Base-by-base conservation (phyloP, 345 rosid species). In the Rhizophora mangle region DNA sequence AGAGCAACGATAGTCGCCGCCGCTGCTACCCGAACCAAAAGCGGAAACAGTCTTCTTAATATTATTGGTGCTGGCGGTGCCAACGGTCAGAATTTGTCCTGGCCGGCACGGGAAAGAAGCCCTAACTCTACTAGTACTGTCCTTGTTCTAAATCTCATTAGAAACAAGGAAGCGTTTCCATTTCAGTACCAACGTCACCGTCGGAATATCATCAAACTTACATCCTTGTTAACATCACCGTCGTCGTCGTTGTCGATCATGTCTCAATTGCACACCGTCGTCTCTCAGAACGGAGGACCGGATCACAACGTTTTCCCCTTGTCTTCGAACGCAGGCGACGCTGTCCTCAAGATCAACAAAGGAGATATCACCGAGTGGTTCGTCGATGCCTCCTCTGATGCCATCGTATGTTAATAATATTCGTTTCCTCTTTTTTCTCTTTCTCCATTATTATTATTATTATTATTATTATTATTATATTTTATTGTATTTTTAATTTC, bases 291-390 rank as follows among this genome's bases (percentile, higher is more conserved):
- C 43, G 69, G 60, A 59, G 70, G 59, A 24, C 16, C 4, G 8
- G 34, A 26, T 34, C 22, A 2, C 27, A 10, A 57, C 34, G 71
- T 67, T 59, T 73, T 66, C n/a, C 62, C 55, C 31, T 63, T 90
- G 78, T 86, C 96, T 18, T 74, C 84, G 26, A 69, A 90, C 8
- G 67, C 66, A 31, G 52, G 49, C 49, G 49, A 43, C 49, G 49
- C 49, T 13, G 49, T 82, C 30, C 89, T 93, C 62, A 80, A 84
- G 63, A 87, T 93, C 76, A 76, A 75, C 52, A 85, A 88, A 62
- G 98, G 98, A 0, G 97, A 93, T 57, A 88, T 93, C 84, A 89
- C 98, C 55, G 57, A 74, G 64, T 91, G 98, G 98, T 93, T 75
- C 66, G 73, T 83, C 15, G 93, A 89, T 75, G 81, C 85, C 66